phyloP scores from a whole-genome alignment of 1,284 basidiomycete species.

The Peniophora sp. region DNA sequence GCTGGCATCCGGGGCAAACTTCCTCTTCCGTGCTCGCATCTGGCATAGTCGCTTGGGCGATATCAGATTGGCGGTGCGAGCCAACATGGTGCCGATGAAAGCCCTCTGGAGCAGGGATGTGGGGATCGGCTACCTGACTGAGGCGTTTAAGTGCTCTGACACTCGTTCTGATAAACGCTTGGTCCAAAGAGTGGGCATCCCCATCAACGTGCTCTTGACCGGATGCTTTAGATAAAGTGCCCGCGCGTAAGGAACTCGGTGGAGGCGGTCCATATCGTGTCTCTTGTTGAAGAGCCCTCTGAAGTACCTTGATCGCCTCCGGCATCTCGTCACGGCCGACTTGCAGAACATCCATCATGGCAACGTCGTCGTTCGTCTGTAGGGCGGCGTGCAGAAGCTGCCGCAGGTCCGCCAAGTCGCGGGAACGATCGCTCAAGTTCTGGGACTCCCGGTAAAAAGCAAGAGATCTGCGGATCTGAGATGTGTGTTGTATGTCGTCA shows the following conservation, averaged over 20 bases:
- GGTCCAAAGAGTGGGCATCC: slow-evolving; percentile 25
- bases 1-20: slow-evolving; percentile 79
- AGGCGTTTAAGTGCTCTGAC: slow-evolving; percentile 43
- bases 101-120: too few relatives aligned
- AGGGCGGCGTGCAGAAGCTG: slow-evolving; percentile 52
- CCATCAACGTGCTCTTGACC: background rate
- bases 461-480: background rate
- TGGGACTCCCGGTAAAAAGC: slow-evolving; percentile 22
- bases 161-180: slow-evolving; percentile 38
- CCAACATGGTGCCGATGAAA: too few relatives aligned
- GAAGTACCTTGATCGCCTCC: slow-evolving; percentile 72
- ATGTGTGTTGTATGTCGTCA: background rate
- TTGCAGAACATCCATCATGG: slow-evolving; percentile 57
- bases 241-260: background rate
- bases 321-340: slow-evolving; percentile 64
- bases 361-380: slow-evolving; percentile 48
- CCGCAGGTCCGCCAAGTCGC: slow-evolving; percentile 51
- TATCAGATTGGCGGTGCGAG: background rate
- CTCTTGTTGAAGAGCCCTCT: slow-evolving; percentile 53
- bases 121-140: slow-evolving; percentile 22
- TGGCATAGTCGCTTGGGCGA: background rate
- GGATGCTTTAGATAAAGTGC: background rate
- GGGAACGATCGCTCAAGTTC: slow-evolving; percentile 42
- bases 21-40: slow-evolving; percentile 41
- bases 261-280: slow-evolving; percentile 1